Conservation (phyloP, 2,329 filamentous ascomycete species). For the Cryphonectria naterciae region DNA sequence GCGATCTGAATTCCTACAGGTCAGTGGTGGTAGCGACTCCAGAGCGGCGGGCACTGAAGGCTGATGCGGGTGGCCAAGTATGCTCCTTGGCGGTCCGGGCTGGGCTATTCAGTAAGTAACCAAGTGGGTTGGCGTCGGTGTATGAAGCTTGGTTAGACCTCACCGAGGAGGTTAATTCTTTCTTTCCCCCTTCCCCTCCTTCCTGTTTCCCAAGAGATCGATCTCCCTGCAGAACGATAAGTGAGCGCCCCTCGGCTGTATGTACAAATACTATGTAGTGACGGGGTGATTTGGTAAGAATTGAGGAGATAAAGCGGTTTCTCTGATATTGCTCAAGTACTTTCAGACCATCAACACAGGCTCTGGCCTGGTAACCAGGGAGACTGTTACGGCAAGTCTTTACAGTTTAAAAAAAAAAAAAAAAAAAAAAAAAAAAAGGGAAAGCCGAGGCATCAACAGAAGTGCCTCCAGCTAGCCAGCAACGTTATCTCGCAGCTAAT, state of each 20-base stretch:
- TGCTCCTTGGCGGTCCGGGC: background rate
- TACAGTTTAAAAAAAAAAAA: background rate
- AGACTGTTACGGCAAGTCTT: background rate
- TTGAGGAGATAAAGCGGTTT: background rate
- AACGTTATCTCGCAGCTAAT: background rate
- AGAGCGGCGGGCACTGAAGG: conserved; percentile 3
- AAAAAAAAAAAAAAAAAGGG: too few species aligned
- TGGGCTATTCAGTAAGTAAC: background rate
- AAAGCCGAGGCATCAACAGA: background rate
- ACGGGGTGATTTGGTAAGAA: background rate
- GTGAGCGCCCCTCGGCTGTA: background rate
- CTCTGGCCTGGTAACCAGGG: too few species aligned
- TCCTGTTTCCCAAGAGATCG: background rate
- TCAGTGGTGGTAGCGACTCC: background rate
- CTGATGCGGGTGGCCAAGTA: background rate
- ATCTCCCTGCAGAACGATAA: background rate
- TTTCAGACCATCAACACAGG: too few species aligned
- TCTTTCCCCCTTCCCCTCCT: background rate
- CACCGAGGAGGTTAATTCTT: background rate
- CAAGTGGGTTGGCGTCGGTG: background rate
- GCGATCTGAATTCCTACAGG: conserved; percentile 13
- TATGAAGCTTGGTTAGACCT: background rate
- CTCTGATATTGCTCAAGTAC: background rate
- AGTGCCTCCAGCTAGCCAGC: background rate
- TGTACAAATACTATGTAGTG: too few species aligned